phyloP scores from a whole-genome alignment of 2,329 filamentous ascomycete species.

The Cladophialophora psammophila region DNA sequence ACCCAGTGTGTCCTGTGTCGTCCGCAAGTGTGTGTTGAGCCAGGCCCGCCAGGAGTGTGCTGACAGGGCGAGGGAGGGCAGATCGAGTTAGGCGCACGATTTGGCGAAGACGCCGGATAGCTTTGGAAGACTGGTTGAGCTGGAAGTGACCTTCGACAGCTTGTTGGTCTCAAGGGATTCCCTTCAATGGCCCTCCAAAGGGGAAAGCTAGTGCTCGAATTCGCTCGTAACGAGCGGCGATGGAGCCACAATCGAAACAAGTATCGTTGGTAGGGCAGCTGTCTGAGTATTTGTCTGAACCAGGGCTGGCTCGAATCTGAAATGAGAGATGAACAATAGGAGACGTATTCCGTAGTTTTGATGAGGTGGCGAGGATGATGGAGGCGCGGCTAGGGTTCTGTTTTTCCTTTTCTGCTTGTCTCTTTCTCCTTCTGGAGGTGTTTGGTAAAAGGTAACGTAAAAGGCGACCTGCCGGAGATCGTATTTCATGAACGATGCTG shows the following conservation, averaged over 20 bases:
- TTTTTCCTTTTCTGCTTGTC: background rate
- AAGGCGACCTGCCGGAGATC: constrained; percentile 14
- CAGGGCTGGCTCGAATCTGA: constrained; percentile 2
- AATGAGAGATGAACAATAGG: constrained; percentile 8
- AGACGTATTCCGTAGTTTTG: background rate
- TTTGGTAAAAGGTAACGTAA: constrained; percentile 17
- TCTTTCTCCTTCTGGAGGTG: background rate
- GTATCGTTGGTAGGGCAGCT: constrained; percentile 7
- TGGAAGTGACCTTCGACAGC: constrained; percentile 32
- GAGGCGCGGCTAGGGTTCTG: constrained; percentile 3
- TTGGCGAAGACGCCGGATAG: constrained; percentile 30
- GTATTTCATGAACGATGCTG: background rate
- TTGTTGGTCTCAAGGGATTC: constrained; percentile 25
- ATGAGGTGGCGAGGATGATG: constrained; percentile 20
- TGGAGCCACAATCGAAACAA: constrained; percentile 9
- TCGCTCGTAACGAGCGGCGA: constrained; percentile 3
- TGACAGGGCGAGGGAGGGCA: constrained; percentile 27
- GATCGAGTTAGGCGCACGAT: constrained; percentile 31
- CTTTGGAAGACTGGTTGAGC: constrained; percentile 14
- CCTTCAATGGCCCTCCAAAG: constrained; percentile 8
- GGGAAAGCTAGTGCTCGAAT: constrained; percentile 13
- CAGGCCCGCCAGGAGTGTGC: constrained; percentile 32
- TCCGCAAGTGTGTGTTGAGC: constrained; percentile 3
- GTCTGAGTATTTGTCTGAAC: constrained; percentile 10
- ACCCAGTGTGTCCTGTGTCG: constrained; percentile 10